Conservation (phyloP, 1,284 basidiomycete species). For the Puccinia novopanici region DNA sequence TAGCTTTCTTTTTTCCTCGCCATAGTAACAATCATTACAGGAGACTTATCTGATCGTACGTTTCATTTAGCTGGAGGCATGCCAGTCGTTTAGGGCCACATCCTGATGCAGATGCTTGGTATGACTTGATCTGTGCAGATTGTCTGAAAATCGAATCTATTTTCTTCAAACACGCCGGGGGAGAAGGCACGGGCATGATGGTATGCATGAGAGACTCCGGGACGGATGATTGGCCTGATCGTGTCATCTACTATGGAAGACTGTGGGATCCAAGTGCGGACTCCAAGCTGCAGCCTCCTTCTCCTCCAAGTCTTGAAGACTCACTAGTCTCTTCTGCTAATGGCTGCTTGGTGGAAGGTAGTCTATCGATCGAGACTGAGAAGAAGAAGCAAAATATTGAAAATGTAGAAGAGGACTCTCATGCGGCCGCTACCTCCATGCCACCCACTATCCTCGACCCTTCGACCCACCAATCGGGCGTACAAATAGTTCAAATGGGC, state of each 20-base stretch:
- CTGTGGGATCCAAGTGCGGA: background rate
- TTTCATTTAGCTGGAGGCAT: constrained; percentile 37
- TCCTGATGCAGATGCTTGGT: constrained; percentile 44
- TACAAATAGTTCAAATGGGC: too few species aligned
- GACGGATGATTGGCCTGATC: constrained; percentile 18
- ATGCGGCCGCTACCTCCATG: too few species aligned
- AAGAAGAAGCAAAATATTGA: background rate
- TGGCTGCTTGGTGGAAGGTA: background rate
- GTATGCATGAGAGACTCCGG: constrained; percentile 14
- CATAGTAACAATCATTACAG: too few species aligned
- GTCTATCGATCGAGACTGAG: too few species aligned
- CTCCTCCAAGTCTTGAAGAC: background rate
- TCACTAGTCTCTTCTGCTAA: too few species aligned
- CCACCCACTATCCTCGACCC: too few species aligned
- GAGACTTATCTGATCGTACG: background rate
- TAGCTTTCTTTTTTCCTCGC: background rate
- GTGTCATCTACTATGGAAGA: constrained; percentile 11
- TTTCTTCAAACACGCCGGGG: constrained; percentile 35
- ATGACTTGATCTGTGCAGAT: constrained; percentile 42
- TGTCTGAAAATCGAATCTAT: constrained; percentile 34
- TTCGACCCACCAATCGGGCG: too few species aligned
- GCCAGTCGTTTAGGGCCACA: constrained; percentile 32
- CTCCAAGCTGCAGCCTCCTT: background rate
- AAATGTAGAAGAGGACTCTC: background rate
- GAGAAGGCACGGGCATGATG: constrained; percentile 27